phyloP scores from a whole-genome alignment of 208 protist species.

The Zelonia costaricensis region DNA sequence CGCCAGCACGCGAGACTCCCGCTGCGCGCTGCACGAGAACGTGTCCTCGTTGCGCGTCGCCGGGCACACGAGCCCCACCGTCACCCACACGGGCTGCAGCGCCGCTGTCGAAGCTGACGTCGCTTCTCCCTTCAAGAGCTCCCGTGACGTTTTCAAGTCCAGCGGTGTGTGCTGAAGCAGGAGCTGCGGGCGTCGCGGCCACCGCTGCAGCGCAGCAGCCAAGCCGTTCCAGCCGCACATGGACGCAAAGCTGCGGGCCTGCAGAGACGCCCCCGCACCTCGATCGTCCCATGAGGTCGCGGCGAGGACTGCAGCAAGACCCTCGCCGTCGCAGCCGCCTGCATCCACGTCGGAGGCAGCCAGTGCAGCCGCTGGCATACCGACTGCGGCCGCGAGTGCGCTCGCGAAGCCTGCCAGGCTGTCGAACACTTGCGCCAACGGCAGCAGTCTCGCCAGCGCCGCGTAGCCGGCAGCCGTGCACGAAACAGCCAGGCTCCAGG shows the following conservation, averaged over 20 bases:
- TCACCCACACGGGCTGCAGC: too few species aligned
- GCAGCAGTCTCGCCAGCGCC: neutral
- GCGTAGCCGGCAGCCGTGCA: slow-evolving; percentile 7
- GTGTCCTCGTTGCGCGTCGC: slow-evolving; percentile 38
- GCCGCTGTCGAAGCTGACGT: too few species aligned
- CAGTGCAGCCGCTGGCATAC: neutral
- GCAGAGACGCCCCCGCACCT: slow-evolving; percentile 3
- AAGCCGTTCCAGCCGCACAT: slow-evolving; percentile 49
- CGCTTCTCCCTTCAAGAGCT: too few species aligned
- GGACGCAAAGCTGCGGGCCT: slow-evolving; percentile 30
- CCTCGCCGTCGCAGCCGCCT: slow-evolving; percentile 2
- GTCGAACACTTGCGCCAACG: slow-evolving; percentile 7
- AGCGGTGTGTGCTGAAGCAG: slow-evolving; percentile 29
- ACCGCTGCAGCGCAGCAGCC: slow-evolving; percentile 33
- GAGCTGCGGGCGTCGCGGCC: slow-evolving; percentile 48
- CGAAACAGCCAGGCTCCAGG: slow-evolving; percentile 9
- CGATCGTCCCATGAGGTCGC: slow-evolving; percentile 1
- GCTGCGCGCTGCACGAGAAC: slow-evolving; percentile 30
- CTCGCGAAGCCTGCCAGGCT: slow-evolving; percentile 3
- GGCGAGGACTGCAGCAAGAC: slow-evolving; percentile 19
- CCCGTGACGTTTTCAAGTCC: too few species aligned
- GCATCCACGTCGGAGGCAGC: neutral
- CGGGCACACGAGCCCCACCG: slow-evolving; percentile 53
- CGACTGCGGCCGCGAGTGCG: neutral
- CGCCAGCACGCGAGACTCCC: slow-evolving; percentile 20